A percentile compares a stretch with the other conserved stretches of the same genome.
phyloP scores from a whole-genome alignment of 495 filamentous ascomycete genomes.

The Podospora comata region DNA sequence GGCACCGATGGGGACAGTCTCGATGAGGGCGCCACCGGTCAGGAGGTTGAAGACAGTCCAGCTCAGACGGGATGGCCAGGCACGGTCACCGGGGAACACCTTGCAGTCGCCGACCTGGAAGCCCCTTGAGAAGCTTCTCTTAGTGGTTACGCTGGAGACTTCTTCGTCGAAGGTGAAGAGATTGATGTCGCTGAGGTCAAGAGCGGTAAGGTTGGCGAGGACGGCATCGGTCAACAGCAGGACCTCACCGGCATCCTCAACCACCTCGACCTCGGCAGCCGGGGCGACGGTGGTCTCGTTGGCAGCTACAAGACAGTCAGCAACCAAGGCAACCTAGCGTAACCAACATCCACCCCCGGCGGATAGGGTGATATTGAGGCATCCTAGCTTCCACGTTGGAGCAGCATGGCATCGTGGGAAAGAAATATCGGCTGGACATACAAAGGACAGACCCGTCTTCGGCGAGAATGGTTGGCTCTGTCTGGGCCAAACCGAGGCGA shows the following conservation, averaged over 20 bases:
- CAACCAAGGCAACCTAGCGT: not conserved
- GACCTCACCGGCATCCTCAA: not conserved
- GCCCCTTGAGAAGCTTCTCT: not conserved
- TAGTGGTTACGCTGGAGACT: not conserved
- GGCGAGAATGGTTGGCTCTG: slow-evolving; percentile 5
- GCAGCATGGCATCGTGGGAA: not conserved
- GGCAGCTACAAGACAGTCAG: slow-evolving; percentile 12
- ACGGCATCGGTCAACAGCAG: slow-evolving; percentile 20
- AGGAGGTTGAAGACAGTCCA: slow-evolving; percentile 48
- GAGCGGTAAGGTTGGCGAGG: slow-evolving; percentile 22
- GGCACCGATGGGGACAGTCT: slow-evolving; percentile 30
- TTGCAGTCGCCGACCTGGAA: slow-evolving; percentile 40
- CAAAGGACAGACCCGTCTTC: slow-evolving; percentile 11
- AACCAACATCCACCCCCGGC: not conserved
- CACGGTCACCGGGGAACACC: slow-evolving; percentile 45
- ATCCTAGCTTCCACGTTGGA: slow-evolving; percentile 1
- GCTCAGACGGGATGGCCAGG: slow-evolving; percentile 41
- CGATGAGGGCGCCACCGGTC: slow-evolving; percentile 31
- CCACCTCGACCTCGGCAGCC: slow-evolving; percentile 2
- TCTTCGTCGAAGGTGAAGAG: slow-evolving; percentile 19
- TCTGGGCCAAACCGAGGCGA: slow-evolving; percentile 12
- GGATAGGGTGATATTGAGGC: too few species aligned
- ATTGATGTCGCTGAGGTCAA: slow-evolving; percentile 14
- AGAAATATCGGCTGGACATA: not conserved
- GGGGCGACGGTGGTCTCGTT: slow-evolving; percentile 20